These are phyloP conservation scores for Thelephora ganbajun DNA, from an alignment of 768 basidiomycete species.

Conservation along the genomic window DNA sequence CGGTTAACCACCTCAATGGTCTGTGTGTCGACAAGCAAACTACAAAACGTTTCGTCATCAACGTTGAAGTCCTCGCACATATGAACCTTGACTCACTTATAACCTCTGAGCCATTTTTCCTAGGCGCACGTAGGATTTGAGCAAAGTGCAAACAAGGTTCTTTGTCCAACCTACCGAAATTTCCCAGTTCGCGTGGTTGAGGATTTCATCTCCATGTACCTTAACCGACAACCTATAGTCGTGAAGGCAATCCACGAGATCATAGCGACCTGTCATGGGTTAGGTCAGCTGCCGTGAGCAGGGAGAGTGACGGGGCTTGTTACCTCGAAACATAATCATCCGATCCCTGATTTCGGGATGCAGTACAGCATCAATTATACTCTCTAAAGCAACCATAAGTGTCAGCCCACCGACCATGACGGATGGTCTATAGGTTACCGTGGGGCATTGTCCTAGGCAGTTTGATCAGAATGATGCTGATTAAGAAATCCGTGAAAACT, in stretches of 20 bases:
- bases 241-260: conserved; percentile 66
- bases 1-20: conserved; percentile 64
- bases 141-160: too few species aligned
- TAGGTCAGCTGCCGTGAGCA: conserved; percentile 3
- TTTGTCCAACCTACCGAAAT: conserved; percentile 55
- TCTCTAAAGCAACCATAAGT: conserved; percentile 35
- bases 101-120: background rate
- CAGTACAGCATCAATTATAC: conserved; percentile 80
- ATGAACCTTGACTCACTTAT: background rate
- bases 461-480: conserved; percentile 2
- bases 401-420: background rate
- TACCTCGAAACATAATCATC: conserved; percentile 80
- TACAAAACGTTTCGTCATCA: conserved; percentile 16
- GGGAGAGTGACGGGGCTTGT: conserved; percentile 8
- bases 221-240: conserved; percentile 56
- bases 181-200: conserved; percentile 88
- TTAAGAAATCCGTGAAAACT: conserved; percentile 5
- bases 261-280: conserved; percentile 45
- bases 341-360: conserved; percentile 85
- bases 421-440: conserved; percentile 33
- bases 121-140: background rate
- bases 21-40: conserved; percentile 65
- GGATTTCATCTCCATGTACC: conserved; percentile 82
- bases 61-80: background rate
- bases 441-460: conserved; percentile 63